A percentile compares a stretch with the other conserved stretches of the same genome.
Evolutionary conservation across 2,329 filamentous ascomycete genomes (phyloP).

Genomic region (Paraphaeosphaeria sporulosa): DNA sequence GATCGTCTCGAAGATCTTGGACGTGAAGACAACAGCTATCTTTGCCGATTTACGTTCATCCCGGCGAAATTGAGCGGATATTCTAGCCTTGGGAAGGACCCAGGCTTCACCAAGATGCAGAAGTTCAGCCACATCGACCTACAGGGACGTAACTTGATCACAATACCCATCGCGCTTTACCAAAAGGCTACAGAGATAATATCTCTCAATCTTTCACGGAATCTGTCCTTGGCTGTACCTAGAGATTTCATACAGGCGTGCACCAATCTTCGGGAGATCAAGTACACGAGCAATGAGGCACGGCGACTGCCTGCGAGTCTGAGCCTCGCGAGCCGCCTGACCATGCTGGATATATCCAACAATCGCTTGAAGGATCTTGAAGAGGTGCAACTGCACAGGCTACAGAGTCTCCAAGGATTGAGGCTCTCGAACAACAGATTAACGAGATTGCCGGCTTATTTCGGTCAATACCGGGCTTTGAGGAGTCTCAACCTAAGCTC

Average conservation of each 20-base stretch:
- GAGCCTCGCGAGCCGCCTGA: constrained; percentile 79
- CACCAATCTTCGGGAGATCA: constrained; percentile 90
- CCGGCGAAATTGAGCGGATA: constrained; percentile 86
- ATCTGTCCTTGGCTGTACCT: constrained; percentile 89
- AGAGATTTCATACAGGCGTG: constrained; percentile 97
- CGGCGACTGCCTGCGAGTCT: constrained; percentile 85
- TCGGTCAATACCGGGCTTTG: constrained; percentile 79
- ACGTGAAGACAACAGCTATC: constrained; percentile 95
- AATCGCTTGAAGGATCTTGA: constrained; percentile 89
- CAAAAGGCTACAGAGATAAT: constrained; percentile 92
- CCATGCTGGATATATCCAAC: constrained; percentile 92
- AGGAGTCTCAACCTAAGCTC: constrained; percentile 91
- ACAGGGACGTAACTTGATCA: constrained; percentile 86
- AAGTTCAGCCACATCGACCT: constrained; percentile 96
- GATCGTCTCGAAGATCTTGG: constrained; percentile 93
- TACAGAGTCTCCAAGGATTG: constrained; percentile 82
- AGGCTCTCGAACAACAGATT: constrained; percentile 94
- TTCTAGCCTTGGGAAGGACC: constrained; percentile 74
- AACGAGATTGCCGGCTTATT: constrained; percentile 79
- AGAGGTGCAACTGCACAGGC: constrained; percentile 78
- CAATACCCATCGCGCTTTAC: constrained; percentile 93
- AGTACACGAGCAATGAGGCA: constrained; percentile 93
- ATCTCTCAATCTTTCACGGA: constrained; percentile 90
- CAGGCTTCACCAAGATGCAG: constrained; percentile 80
- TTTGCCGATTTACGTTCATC: constrained; percentile 94